A percentile compares a stretch with the other conserved stretches of the same genome.
phyloP scores from a whole-genome alignment of 108 stramenopile species.

The Bacterosira constricta region DNA sequence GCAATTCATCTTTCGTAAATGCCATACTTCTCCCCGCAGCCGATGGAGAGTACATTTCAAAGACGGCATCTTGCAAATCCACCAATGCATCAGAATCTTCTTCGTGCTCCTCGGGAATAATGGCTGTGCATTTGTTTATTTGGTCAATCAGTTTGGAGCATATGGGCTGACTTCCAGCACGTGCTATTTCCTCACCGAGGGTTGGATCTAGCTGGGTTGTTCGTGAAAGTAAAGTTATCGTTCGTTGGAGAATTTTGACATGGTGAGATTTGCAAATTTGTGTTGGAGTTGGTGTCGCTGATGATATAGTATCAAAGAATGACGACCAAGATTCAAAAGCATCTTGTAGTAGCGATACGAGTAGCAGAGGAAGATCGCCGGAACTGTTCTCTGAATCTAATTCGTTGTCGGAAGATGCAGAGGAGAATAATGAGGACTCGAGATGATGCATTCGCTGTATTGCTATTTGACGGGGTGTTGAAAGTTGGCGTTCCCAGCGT shows the following conservation, averaged over 20 bases:
- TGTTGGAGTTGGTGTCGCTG: neutral
- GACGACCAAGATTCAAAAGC: neutral
- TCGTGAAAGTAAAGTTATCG: slow-evolving; percentile 29
- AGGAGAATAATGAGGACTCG: neutral
- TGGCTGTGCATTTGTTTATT: slow-evolving; percentile 21
- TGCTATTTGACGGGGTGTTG: neutral
- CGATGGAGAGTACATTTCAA: slow-evolving; percentile 55
- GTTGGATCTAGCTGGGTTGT: slow-evolving; percentile 55
- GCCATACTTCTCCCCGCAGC: slow-evolving; percentile 33
- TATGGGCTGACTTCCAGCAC: slow-evolving; percentile 56
- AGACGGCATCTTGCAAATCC: slow-evolving; percentile 77
- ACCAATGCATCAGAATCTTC: slow-evolving; percentile 67
- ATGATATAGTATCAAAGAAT: neutral
- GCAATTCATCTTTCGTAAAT: slow-evolving; percentile 61
- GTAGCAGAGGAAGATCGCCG: slow-evolving; percentile 4
- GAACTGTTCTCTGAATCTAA: neutral
- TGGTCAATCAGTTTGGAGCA: slow-evolving; percentile 45
- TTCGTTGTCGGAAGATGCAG: neutral
- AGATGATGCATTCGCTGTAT: slow-evolving; percentile 1
- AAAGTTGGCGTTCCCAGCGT: neutral
- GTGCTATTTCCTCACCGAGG: slow-evolving; percentile 67
- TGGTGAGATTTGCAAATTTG: slow-evolving; percentile 18
- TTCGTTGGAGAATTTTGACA: slow-evolving; percentile 17
- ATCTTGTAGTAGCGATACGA: slow-evolving; percentile 3
- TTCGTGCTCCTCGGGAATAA: slow-evolving; percentile 32